Evolutionary conservation across 2,329 filamentous ascomycete species (phyloP), one percentile per base, ranked within the genome.

Genomic region (Alternaria arbusti): DNA sequence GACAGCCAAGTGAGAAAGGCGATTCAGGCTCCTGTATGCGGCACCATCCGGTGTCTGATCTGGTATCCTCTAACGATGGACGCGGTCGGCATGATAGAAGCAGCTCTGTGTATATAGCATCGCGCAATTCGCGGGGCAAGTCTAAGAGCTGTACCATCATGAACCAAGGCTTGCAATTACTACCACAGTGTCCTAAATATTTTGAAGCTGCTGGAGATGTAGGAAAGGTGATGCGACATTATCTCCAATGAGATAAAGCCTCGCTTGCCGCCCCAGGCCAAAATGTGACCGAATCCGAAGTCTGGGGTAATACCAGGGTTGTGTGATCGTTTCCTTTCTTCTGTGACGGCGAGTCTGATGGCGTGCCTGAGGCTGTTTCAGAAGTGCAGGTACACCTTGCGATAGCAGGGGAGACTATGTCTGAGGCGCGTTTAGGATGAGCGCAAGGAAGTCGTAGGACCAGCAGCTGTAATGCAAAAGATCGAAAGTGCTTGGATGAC

Each of bases 81-180:
- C 59, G 61, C 9, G 72, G 69, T 25, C 67, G 65, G 45, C 70
- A 66, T 26, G 63, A 64, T 13, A 72, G 73, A 26, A 79, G 54
- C 26, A 78, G 47, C 23, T 70, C 69, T 36, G 59, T 65, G 63
- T 79, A 79, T 40, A 79, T 74, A 64, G 75, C 69, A 44, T 79
- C 77, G 15, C 77, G 71, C 47, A 79, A 51, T 64, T 79, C 77
- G 15, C 76, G 68, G 10, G 77, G 77, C 8, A 79, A 65, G 25
- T 63, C 59, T 15, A 77, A 56, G 56, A 79, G 73, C 5, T 66
- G 62, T n/a, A 69, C 43, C 74, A 75, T 77, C 20, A n/a, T 40
- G 43, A 46, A 56, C 17, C 20, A 15, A 17, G 46, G 10, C 28
- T 20, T 51, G 6, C 45, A 20, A 11, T 20, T 43, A 25, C 40